Conservation (phyloP, 208 protist genomes). For the Naegleria gruberi region DNA sequence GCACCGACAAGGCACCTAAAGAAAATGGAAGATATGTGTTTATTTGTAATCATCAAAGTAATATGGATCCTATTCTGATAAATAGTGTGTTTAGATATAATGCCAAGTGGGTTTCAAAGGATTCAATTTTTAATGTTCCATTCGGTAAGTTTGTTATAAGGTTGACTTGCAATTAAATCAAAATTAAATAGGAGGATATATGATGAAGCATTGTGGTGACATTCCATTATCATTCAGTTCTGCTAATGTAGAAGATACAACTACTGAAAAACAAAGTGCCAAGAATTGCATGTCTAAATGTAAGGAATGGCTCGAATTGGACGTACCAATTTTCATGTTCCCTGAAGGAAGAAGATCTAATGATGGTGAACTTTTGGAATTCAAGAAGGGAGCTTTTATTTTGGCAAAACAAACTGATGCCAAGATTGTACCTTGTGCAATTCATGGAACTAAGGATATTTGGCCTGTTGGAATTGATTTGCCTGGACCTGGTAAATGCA, state of each 20-base stretch:
- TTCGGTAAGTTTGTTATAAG: conserved; percentile 40
- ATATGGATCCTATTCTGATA: conserved; percentile 39
- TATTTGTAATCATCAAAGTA: conserved; percentile 14
- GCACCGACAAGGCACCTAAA: not conserved
- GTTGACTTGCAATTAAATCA: no score
- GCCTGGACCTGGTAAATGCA: not conserved
- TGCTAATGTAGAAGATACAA: conserved; percentile 57
- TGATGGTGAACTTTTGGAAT: conserved; percentile 56
- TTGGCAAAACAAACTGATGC: conserved; percentile 62
- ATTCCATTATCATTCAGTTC: conserved; percentile 56
- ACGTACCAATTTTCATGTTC: conserved; percentile 53
- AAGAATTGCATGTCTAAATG: conserved; percentile 59
- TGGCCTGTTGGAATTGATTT: conserved; percentile 37
- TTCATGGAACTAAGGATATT: conserved; percentile 60
- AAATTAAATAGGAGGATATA: conserved; percentile 47
- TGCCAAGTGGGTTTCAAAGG: conserved; percentile 65
- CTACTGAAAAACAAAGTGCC: conserved; percentile 64
- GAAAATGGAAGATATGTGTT: not conserved
- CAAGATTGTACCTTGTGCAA: conserved; percentile 61
- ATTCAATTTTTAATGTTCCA: conserved; percentile 61
- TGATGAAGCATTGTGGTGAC: conserved; percentile 60
- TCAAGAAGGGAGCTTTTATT: conserved; percentile 67
- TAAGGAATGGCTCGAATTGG: not conserved
- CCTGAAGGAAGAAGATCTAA: conserved; percentile 64
- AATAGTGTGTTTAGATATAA: conserved; percentile 52